Conservation (phyloP, 129 eudicot genomes). For the Solidago caesia region DNA sequence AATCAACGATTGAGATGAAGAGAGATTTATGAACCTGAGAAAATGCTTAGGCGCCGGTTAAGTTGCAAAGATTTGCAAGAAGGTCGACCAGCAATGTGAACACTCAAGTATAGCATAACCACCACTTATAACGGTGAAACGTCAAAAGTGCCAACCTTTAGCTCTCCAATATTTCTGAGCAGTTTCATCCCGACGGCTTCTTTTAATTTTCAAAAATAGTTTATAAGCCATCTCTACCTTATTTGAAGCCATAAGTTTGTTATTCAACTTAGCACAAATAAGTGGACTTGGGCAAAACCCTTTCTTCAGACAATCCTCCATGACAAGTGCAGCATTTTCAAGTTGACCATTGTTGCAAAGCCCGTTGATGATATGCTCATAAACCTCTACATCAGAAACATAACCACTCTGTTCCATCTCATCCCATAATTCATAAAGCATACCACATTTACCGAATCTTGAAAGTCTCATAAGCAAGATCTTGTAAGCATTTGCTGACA, state of each 20-base stretch:
- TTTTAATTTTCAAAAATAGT: constrained; percentile 66
- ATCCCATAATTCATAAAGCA: constrained; percentile 73
- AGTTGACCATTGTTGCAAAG: constrained; percentile 85
- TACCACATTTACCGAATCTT: constrained; percentile 86
- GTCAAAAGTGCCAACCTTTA: constrained; percentile 88
- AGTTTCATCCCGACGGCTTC: constrained; percentile 60
- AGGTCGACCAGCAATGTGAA: neutral
- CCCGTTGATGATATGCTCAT: constrained; percentile 70
- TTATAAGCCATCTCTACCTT: constrained; percentile 75
- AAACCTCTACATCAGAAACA: constrained; percentile 71
- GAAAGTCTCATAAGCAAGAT: constrained; percentile 70
- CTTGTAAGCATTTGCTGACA: constrained; percentile 73
- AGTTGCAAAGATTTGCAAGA: constrained; percentile 13
- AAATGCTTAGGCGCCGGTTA: constrained; percentile 8
- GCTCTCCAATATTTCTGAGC: constrained; percentile 71
- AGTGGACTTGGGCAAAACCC: constrained; percentile 83
- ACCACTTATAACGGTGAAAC: neutral
- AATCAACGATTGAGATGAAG: neutral
- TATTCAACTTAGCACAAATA: constrained; percentile 64
- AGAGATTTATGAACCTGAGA: constrained; percentile 27
- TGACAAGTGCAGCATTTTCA: constrained; percentile 61
- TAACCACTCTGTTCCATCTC: constrained; percentile 77
- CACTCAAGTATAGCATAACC: neutral
- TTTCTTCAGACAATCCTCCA: constrained; percentile 74
- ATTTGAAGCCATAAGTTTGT: constrained; percentile 60